phyloP scores from a whole-genome alignment of 768 basidiomycete genomes.

The Naganishia onofrii region DNA sequence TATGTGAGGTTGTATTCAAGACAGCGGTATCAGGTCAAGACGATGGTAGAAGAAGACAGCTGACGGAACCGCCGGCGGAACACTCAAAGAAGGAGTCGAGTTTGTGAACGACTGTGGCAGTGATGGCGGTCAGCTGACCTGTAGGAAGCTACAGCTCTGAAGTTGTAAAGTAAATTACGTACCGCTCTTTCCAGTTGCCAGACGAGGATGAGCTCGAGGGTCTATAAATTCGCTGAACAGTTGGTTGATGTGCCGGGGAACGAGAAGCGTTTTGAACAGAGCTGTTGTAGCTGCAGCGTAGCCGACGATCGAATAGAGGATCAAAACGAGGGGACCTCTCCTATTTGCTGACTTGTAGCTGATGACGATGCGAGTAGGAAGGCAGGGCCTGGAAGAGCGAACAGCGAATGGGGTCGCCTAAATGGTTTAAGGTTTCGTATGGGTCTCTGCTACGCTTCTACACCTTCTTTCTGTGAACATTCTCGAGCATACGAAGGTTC shows the following conservation, averaged over 20 bases:
- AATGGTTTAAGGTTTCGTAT: no score
- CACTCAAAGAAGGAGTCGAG: constrained; percentile 1
- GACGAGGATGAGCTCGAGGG: no score
- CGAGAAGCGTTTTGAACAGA: neutral
- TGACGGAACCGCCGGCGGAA: neutral
- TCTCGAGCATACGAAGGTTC: no score
- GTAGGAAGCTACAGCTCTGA: neutral
- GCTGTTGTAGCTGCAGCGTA: neutral
- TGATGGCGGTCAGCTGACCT: neutral
- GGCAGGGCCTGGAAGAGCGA: no score
- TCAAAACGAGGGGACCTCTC: no score
- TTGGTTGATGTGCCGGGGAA: no score
- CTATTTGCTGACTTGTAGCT: no score
- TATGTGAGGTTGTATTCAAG: neutral
- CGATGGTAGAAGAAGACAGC: no score
- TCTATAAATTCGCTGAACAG: neutral
- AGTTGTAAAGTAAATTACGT: neutral
- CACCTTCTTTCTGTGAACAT: no score
- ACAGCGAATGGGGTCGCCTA: no score
- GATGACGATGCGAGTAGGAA: no score
- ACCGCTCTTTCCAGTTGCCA: neutral
- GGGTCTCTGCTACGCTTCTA: no score
- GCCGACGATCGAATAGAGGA: neutral
- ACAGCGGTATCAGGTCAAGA: neutral
- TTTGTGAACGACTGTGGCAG: neutral